Conservation (phyloP, 441 rosid genomes). For the Jatropha multifida region DNA sequence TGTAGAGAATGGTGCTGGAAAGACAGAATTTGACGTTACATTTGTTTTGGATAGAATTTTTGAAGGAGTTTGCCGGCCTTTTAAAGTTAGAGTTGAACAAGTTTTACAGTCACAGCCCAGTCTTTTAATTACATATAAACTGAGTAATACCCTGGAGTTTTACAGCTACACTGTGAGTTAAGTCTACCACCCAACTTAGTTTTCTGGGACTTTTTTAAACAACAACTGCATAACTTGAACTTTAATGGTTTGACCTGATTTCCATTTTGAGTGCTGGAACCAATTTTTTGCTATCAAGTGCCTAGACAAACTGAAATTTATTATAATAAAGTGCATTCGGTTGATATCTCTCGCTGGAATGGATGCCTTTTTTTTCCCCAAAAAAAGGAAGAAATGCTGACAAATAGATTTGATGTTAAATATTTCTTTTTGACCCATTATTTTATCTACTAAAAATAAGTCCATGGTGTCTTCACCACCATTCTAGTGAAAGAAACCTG, state of each 20-base stretch:
- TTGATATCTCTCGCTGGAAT: not conserved
- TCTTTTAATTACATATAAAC: slow-evolving; percentile 86
- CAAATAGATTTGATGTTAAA: too few species aligned
- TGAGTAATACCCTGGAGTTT: slow-evolving; percentile 87
- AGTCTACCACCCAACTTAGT: slow-evolving; percentile 13
- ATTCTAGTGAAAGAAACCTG: not conserved
- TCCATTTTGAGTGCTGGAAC: not conserved
- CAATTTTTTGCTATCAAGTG: not conserved
- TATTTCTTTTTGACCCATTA: too few species aligned
- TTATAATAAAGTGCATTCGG: not conserved
- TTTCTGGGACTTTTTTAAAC: slow-evolving; percentile 1
- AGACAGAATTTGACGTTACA: slow-evolving; percentile 71
- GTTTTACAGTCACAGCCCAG: slow-evolving; percentile 96
- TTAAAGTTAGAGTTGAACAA: slow-evolving; percentile 99
- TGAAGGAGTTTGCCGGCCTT: slow-evolving; percentile 98
- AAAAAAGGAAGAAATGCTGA: too few species aligned
- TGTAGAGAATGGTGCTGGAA: slow-evolving; percentile 54
- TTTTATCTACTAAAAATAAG: not conserved
- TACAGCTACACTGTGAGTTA: slow-evolving; percentile 87
- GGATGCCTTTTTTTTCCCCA: not conserved
- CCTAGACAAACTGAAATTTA: not conserved
- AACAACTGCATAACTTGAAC: not conserved
- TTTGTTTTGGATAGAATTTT: slow-evolving; percentile 96
- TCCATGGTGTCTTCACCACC: not conserved
- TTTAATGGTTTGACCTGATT: not conserved